Conservation (phyloP, 2,329 filamentous ascomycete species). For the Penicillium hordei region DNA sequence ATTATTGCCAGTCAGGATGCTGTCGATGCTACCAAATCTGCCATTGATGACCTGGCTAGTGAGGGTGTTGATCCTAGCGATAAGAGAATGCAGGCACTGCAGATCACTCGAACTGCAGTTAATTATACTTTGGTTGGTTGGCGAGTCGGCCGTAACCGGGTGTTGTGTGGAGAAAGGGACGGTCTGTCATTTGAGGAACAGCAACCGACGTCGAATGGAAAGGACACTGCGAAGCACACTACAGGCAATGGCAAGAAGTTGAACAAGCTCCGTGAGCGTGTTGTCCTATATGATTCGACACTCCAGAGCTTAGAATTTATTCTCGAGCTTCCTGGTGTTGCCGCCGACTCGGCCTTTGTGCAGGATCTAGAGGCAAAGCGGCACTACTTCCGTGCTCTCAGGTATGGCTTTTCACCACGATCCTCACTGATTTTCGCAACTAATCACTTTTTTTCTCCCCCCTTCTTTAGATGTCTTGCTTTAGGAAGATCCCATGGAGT, state of each 20-base stretch:
- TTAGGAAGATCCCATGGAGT: conserved; percentile 82
- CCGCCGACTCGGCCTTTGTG: conserved; percentile 74
- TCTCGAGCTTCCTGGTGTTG: conserved; percentile 84
- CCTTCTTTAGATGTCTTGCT: conserved; percentile 64
- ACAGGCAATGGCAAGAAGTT: conserved; percentile 74
- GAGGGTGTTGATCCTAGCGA: conserved; percentile 86
- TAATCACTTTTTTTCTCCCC: conserved; percentile 1
- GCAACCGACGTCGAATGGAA: conserved; percentile 53
- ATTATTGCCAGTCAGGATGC: conserved; percentile 89
- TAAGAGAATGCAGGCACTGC: conserved; percentile 82
- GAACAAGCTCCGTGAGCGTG: conserved; percentile 77
- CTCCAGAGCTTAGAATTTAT: conserved; percentile 88
- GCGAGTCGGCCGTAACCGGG: conserved; percentile 89
- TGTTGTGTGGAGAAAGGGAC: conserved; percentile 80
- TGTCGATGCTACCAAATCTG: conserved; percentile 87
- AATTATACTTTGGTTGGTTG: conserved; percentile 94
- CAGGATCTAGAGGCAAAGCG: conserved; percentile 74
- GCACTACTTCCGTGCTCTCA: conserved; percentile 83
- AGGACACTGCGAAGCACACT: conserved; percentile 53
- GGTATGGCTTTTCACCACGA: conserved; percentile 54
- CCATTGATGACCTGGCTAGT: conserved; percentile 82
- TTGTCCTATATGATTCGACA: conserved; percentile 86
- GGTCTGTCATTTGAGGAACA: conserved; percentile 61
- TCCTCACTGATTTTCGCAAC: conserved; percentile 12
- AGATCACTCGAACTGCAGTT: conserved; percentile 88